Conservation (phyloP, 2,329 filamentous ascomycete genomes). For the Fusarium agapanthi region DNA sequence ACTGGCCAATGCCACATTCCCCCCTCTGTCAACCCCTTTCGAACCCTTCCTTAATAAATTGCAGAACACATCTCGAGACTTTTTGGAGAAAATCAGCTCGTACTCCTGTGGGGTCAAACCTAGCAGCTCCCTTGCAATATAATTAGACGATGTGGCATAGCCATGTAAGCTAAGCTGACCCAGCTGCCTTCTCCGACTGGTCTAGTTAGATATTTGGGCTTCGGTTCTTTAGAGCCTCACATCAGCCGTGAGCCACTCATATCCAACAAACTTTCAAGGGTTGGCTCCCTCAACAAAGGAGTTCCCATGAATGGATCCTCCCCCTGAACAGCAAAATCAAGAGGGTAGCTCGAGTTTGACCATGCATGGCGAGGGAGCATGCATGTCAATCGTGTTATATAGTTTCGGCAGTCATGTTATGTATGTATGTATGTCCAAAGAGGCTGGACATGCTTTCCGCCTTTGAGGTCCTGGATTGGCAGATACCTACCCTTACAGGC, state of each 20-base stretch:
- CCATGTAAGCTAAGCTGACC: slow-evolving; percentile 29
- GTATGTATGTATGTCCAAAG: background rate
- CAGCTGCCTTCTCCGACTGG: slow-evolving; percentile 14
- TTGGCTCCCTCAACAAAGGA: slow-evolving; percentile 1
- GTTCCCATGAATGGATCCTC: background rate
- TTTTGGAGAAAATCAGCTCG: slow-evolving; percentile 8
- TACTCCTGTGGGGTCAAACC: slow-evolving; percentile 25
- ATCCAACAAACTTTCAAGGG: slow-evolving; percentile 1
- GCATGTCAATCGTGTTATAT: background rate
- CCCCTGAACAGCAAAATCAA: slow-evolving; percentile 15
- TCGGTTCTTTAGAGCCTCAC: background rate
- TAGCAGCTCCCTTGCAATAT: slow-evolving; percentile 23
- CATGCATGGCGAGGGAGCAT: background rate
- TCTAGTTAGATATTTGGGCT: slow-evolving; percentile 13
- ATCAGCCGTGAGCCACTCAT: slow-evolving; percentile 10
- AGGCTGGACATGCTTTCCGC: background rate
- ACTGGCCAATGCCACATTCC: background rate
- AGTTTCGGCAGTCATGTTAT: background rate
- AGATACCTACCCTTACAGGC: background rate
- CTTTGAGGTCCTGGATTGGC: background rate
- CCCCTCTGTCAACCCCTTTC: background rate
- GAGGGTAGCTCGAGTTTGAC: background rate
- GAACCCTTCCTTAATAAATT: background rate
- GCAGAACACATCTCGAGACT: background rate
- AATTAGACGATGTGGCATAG: slow-evolving; percentile 26